phyloP scores from a whole-genome alignment of 2,329 filamentous ascomycete genomes.

The Aureobasidium sp. region DNA sequence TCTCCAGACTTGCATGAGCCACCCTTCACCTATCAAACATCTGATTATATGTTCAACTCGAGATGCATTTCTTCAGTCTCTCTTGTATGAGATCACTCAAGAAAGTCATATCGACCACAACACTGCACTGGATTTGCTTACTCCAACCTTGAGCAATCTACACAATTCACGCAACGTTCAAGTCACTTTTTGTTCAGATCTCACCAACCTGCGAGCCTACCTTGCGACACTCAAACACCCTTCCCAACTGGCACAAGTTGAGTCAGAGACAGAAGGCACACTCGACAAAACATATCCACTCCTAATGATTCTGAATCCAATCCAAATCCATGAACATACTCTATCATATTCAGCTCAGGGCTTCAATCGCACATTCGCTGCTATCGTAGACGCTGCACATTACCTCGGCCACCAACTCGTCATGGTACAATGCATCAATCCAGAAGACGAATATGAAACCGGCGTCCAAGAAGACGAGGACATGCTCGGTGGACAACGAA shows the following conservation, averaged over 20 bases:
- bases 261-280: not conserved
- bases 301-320: constrained; percentile 56
- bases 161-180: constrained; percentile 60
- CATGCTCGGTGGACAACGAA: not conserved
- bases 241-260: not conserved
- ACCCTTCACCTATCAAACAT: constrained; percentile 50
- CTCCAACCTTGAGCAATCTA: constrained; percentile 59
- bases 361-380: constrained; percentile 52
- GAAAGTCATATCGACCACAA: not conserved
- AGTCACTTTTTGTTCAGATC: constrained; percentile 63
- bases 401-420: constrained; percentile 27
- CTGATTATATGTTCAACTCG: constrained; percentile 63
- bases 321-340: constrained; percentile 57
- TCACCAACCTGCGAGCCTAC: constrained; percentile 69
- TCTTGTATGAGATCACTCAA: constrained; percentile 26
- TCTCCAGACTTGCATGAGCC: constrained; percentile 53
- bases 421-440: constrained; percentile 32
- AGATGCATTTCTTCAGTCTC: constrained; percentile 53
- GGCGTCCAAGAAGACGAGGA: not conserved
- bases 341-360: constrained; percentile 71
- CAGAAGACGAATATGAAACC: constrained; percentile 2
- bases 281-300: constrained; percentile 25
- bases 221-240: constrained; percentile 38
- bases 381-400: constrained; percentile 52
- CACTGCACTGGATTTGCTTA: constrained; percentile 37